A percentile compares a stretch with the other conserved stretches of the same genome.
Conservation (phyloP, 2,329 filamentous ascomycete genomes). For the Ophiostoma sp. region DNA sequence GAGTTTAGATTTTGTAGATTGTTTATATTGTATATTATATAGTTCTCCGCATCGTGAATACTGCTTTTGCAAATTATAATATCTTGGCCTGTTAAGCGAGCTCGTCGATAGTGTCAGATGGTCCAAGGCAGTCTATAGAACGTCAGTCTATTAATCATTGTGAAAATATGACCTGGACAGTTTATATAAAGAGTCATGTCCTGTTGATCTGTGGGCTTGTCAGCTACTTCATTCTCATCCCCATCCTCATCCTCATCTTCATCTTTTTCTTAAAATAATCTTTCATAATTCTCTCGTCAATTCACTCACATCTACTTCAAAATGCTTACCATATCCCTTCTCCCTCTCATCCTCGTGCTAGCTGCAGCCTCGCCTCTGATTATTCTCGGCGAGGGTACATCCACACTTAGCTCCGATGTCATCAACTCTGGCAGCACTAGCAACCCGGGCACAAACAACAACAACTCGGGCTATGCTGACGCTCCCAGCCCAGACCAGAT, state of each 20-base stretch:
- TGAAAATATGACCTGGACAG: background rate
- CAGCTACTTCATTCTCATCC: too few species aligned
- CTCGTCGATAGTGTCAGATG: background rate
- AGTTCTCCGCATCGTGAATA: background rate
- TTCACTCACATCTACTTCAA: background rate
- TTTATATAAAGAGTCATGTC: background rate
- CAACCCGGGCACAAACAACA: background rate
- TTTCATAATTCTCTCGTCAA: background rate
- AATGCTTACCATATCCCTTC: background rate
- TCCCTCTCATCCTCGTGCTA: background rate
- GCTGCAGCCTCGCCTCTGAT: background rate
- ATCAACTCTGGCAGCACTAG: background rate
- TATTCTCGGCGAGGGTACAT: background rate
- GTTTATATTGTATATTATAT: background rate
- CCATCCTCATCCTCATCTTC: background rate
- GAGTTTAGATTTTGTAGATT: background rate
- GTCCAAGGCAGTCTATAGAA: background rate
- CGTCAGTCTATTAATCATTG: background rate
- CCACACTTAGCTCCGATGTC: background rate
- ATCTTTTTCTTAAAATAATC: too few species aligned
- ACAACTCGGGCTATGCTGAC: constrained; percentile 33
- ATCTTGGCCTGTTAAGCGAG: background rate
- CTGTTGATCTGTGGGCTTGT: background rate
- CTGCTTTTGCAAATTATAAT: background rate
- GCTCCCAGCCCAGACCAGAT: constrained; percentile 39